Conservation (phyloP, 345 rosid species). For the Cardiospermum halicacabum region DNA sequence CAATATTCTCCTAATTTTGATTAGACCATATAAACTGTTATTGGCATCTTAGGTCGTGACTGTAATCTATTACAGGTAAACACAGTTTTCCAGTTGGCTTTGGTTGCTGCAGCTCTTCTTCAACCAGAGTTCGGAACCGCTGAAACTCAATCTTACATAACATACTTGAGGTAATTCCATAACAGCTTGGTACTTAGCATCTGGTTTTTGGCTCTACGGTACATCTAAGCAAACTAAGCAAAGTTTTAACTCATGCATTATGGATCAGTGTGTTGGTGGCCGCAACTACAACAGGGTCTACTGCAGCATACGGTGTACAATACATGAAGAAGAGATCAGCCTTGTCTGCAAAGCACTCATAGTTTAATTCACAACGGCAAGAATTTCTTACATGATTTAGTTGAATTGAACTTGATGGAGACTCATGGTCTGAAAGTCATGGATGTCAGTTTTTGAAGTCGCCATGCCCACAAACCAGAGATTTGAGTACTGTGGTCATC, state of each 20-base stretch:
- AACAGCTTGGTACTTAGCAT: neutral
- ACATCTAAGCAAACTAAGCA: neutral
- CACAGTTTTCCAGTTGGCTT: constrained; percentile 81
- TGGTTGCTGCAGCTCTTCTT: constrained; percentile 87
- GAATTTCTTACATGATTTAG: too few relatives aligned
- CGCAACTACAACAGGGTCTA: constrained; percentile 71
- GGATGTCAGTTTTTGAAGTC: neutral
- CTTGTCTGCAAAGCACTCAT: constrained; percentile 32
- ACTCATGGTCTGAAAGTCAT: neutral
- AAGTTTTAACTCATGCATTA: neutral
- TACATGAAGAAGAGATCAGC: constrained; percentile 48
- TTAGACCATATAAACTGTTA: neutral
- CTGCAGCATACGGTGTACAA: constrained; percentile 71
- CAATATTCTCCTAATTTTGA: neutral
- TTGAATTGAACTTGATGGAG: neutral
- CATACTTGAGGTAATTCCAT: constrained; percentile 60
- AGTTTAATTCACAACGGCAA: constrained; percentile 9
- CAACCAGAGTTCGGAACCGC: constrained; percentile 77
- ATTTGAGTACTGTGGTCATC: neutral
- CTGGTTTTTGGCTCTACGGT: neutral
- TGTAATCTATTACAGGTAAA: constrained; percentile 53
- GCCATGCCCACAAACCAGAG: neutral
- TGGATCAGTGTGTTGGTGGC: constrained; percentile 80
- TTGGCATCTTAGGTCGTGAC: neutral
- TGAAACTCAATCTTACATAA: constrained; percentile 61